Percentiles rank a stretch among this genome's conserved stretches.
These are phyloP conservation scores for Saussurea involucrata DNA, from an alignment of 129 eudicot genomes.

Conservation along the genomic window DNA sequence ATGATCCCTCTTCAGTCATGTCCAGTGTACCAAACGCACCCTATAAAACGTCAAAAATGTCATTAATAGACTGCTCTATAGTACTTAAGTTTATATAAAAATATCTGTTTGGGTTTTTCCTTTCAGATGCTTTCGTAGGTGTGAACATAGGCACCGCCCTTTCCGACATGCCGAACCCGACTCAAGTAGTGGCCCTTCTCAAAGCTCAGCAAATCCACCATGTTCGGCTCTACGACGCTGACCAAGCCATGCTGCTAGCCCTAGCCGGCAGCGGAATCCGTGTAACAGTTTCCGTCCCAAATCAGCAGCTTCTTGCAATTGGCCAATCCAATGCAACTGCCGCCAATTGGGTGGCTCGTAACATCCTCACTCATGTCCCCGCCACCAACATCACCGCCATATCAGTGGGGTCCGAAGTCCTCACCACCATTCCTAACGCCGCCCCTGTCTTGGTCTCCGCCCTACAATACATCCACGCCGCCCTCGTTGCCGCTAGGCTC, in stretches of 20 bases:
- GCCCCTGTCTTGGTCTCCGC: conserved; percentile 65
- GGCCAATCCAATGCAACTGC: conserved; percentile 87
- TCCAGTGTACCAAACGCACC: no score
- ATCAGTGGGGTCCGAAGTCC: conserved; percentile 82
- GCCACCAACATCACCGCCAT: conserved; percentile 78
- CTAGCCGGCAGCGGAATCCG: conserved; percentile 69
- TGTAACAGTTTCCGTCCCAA: conserved; percentile 67
- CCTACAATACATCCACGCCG: conserved; percentile 67
- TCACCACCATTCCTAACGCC: conserved; percentile 56
- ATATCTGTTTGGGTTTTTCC: neutral
- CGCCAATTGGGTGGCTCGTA: conserved; percentile 76
- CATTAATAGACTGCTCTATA: no score
- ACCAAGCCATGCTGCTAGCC: conserved; percentile 72
- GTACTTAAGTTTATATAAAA: no score
- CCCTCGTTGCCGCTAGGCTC: conserved; percentile 74
- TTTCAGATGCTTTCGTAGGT: conserved; percentile 72
- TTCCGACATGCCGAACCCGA: conserved; percentile 80
- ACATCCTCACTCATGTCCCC: conserved; percentile 65
- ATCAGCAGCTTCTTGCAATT: conserved; percentile 69
- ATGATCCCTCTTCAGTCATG: no score
- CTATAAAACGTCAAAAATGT: no score
- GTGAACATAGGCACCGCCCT: conserved; percentile 79
- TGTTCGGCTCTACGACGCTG: conserved; percentile 75
- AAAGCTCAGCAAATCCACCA: conserved; percentile 67
- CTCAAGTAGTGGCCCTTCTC: conserved; percentile 77